Base-by-base conservation (phyloP, 495 filamentous ascomycete species). In the Entonaema liquescens region DNA sequence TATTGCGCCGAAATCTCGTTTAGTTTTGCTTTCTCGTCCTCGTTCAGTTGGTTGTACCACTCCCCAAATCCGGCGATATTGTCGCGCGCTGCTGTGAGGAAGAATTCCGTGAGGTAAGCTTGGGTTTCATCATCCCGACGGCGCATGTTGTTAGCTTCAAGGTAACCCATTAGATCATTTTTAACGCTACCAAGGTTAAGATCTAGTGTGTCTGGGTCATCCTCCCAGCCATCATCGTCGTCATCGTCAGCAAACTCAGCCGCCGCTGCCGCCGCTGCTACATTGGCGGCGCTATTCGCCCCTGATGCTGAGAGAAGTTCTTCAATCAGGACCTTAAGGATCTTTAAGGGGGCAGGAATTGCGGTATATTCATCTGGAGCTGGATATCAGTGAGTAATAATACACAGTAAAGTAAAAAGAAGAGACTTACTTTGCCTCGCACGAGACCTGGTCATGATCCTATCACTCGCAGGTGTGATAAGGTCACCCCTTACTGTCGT, bases 91-190 rank as follows among this genome's bases (percentile, higher is more conserved):
- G 90, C 87, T 42, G 86, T 81, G 12, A 90, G 84, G 83, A 99
- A 98, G 78, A 97, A 99, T 8, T 92, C 87, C 1, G 85, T 80
- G 35, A 99, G 83, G 74, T 92, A 97, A 7, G 83, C 87, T 78
- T 97, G 92, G 12, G 94, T 98, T 77, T 97, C 93, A 75, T 98
- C 94, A 74, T 99, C 95, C n/a, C 88, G 84, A 73, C 90, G 86
- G 38, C 92, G 88, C 66, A 85, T 85, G 31, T 85, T 82, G 61
- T 83, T 83, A 56, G 87, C 84, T 55, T 91, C 90, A 36, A 87
- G 85, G 70, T 86, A 94, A 13, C 87, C 83, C 92, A 98, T 94
- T 25, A 98, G 83, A 60, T 97, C 91, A 62, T 89, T 82, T 78
- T 90, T 88, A 26, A 88, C 89, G 26, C 85, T 79, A 19, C 85